A percentile compares a stretch with the other conserved stretches of the same genome.
Evolutionary conservation across 176 grass and related monocot species (phyloP).

Genomic region (Carex littledalei): DNA sequence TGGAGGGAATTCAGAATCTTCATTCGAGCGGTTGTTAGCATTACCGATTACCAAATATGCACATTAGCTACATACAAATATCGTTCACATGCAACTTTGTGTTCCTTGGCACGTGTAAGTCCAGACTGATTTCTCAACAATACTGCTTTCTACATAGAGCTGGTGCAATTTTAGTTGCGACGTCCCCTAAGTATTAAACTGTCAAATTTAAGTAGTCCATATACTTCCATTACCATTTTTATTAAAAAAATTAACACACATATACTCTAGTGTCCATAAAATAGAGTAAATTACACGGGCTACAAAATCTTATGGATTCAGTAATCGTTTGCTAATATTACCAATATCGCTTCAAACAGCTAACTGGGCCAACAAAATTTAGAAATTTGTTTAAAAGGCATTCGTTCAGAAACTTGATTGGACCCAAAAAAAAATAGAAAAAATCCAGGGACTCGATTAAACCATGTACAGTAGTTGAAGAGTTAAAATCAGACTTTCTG

Average conservation of each 20-base stretch:
- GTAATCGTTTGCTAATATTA: neutral
- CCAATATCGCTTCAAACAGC: neutral
- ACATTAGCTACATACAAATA: no score
- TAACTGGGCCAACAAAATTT: neutral
- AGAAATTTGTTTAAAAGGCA: neutral
- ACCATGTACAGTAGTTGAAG: neutral
- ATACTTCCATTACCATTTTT: neutral
- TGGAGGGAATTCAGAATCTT: no score
- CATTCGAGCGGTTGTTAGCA: no score
- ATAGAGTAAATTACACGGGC: neutral
- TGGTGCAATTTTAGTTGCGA: no score
- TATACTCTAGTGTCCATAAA: neutral
- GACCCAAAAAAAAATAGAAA: neutral
- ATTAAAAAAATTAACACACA: neutral
- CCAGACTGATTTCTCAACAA: no score
- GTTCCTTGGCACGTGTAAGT: no score
- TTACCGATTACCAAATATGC: no score
- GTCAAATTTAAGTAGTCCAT: neutral
- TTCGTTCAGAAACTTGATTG: neutral
- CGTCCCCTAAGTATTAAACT: neutral
- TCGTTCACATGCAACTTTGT: no score
- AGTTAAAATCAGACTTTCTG: neutral
- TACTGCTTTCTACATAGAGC: no score
- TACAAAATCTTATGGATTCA: neutral
- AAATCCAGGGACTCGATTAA: neutral